phyloP scores from a whole-genome alignment of 1,139 yeast species.

The Komagataea norvegica region DNA sequence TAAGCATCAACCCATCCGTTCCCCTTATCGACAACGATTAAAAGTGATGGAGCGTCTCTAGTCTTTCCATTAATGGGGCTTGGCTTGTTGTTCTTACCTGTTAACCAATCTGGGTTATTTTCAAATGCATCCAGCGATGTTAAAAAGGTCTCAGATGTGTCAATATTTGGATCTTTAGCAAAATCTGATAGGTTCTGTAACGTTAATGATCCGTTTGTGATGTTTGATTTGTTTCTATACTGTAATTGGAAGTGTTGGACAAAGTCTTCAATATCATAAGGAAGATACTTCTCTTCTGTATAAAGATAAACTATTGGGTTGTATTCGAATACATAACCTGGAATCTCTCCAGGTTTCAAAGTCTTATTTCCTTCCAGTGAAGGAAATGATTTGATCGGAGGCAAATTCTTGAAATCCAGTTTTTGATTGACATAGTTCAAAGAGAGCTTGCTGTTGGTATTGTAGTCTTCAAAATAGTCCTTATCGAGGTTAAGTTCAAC shows the following conservation, averaged over 20 bases:
- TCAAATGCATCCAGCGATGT: slow-evolving; percentile 70
- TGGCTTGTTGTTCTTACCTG: slow-evolving; percentile 68
- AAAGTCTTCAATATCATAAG: slow-evolving; percentile 71
- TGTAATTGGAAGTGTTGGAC: slow-evolving; percentile 57
- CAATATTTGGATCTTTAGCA: slow-evolving; percentile 22
- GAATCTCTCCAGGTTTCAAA: slow-evolving; percentile 55
- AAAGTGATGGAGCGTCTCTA: slow-evolving; percentile 70
- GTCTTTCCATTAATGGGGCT: slow-evolving; percentile 67
- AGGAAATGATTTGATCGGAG: slow-evolving; percentile 27
- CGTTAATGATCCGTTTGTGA: slow-evolving; percentile 17
- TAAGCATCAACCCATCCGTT: slow-evolving; percentile 86
- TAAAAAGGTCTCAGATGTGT: slow-evolving; percentile 39
- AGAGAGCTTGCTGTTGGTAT: slow-evolving; percentile 8
- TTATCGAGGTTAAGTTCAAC: slow-evolving; percentile 3
- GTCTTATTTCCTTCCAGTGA: slow-evolving; percentile 24
- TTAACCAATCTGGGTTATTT: slow-evolving; percentile 78
- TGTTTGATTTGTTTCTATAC: slow-evolving; percentile 42
- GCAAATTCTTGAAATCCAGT: slow-evolving; percentile 10
- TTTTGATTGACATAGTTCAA: slow-evolving; percentile 9
- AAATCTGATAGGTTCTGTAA: slow-evolving; percentile 23
- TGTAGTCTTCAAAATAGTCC: slow-evolving; percentile 18
- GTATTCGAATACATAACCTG: slow-evolving; percentile 65
- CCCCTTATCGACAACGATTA: slow-evolving; percentile 86
- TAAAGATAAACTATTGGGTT: slow-evolving; percentile 83
- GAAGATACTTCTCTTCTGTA: slow-evolving; percentile 83